Evolutionary conservation across 176 grass and related monocot genomes (phyloP), one percentile per base, ranked within the genome.

Genomic region (Oryza glaberrima): DNA sequence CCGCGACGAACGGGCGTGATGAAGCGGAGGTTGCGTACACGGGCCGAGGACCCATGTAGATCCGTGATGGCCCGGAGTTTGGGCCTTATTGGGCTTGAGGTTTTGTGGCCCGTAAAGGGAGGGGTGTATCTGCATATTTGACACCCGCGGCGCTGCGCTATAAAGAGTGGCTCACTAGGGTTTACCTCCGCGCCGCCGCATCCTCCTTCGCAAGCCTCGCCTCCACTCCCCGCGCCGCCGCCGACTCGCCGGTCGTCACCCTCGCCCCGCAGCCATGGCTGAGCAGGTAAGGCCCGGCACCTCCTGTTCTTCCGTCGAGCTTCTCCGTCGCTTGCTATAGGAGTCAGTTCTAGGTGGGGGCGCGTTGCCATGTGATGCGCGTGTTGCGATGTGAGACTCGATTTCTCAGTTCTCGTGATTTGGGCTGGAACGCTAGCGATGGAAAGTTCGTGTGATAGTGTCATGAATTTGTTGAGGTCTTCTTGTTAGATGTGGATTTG

Each of bases 231-330:
- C 40, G 36, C 5, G 36, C 6, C 35, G 0, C 4, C 36, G 52
- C 20, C 19, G 68, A 77, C 81, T 25, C 36, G 15, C 70, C 67
- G 6, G 74, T 72, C 70, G 34, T 70, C 72, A 38, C 7, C 5
- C 30, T 73, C 66, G 43, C 45, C 69, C 30, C 30, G 52, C 77
- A 88, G 67, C 87, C 88, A 97, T 97, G 94, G 94, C 92, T 83
- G 92, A 97, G 56, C 94, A 97, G 90, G 94, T 92, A 88, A 30
- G 7, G 36, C 12, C 64, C 43, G 7, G 36, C 12, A 64, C 35
- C 23, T 46, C 66, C 40, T 3, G 3, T 22, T 45, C 13, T 12
- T 48, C 43, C 64, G 52, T 81, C 6, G 48, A 46, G 8, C 43
- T 43, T 9, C 41, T 7, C 8, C 8, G 41, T 43, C 41, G 26